A percentile compares a stretch with the other conserved stretches of the same genome.
Conservation (phyloP, 1,139 yeast genomes). For the Taphrina flavorubra region DNA sequence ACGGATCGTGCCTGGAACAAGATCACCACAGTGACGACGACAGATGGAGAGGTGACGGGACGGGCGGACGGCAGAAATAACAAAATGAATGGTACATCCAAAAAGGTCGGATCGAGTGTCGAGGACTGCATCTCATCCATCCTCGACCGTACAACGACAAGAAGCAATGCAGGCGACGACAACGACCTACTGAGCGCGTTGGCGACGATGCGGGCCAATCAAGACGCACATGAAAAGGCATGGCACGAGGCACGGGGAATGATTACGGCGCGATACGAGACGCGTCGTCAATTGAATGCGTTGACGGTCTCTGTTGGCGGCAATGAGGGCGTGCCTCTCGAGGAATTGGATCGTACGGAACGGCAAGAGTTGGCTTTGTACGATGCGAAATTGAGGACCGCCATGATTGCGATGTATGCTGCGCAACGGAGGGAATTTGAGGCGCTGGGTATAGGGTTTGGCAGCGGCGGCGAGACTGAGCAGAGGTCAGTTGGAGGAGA, state of each 20-base stretch:
- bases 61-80: too few relatives aligned
- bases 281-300: slow-evolving; percentile 7
- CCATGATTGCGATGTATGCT: slow-evolving; percentile 5
- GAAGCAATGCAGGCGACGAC: background rate
- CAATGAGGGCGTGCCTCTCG: background rate
- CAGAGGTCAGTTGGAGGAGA: too few relatives aligned
- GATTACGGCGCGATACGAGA: slow-evolving; percentile 4
- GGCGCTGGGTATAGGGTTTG: background rate
- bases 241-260: slow-evolving; percentile 13
- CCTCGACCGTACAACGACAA: background rate
- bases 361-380: background rate
- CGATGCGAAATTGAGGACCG: slow-evolving; percentile 10
- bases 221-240: slow-evolving; percentile 20
- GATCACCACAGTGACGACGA: too few relatives aligned
- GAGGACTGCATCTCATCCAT: background rate
- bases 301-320: slow-evolving; percentile 12
- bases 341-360: background rate
- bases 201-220: slow-evolving; percentile 6
- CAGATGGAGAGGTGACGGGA: background rate
- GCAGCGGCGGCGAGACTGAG: background rate
- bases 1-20: too few relatives aligned
- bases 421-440: slow-evolving; percentile 3
- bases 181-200: background rate
- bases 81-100: too few relatives aligned
- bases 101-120: background rate